Evolutionary conservation across 768 basidiomycete genomes (phyloP), one percentile per base, ranked within the genome.

Genomic region (Pleurotus pulmonarius): DNA sequence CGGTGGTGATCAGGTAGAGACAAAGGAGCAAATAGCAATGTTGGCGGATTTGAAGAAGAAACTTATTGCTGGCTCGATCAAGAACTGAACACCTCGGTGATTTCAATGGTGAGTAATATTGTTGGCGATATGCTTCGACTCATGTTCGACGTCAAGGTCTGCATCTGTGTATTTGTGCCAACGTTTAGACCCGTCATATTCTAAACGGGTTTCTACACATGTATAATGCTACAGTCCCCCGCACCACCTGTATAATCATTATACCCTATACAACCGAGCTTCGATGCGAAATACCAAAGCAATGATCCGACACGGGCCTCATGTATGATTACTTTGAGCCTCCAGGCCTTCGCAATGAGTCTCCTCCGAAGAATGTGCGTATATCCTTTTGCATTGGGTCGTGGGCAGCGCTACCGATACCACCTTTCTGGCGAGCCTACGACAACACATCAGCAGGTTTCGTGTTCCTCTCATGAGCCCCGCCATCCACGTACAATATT

Each of bases 361-460:
- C 49, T 59, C 79, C 76, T 39, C 79, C 77, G 61, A 93, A 90
- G 75, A 92, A 93, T 2, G 79, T 76, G 18, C 88, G 79, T 46
- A 94, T 87, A 64, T 87, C 83, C 59, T 80, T 76, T 66, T 95
- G 92, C 57, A 82, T 82, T 26, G 85, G 83, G 64, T 94, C 92
- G 64, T 87, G 79, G 1, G 86, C 81, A 11, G 79, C 67, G 46
- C 82, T 85, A 5, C 89, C 86, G 46, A 91, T 86, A 1, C 92
- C 90, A 2, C 89, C 90, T 58, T 78, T 82, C 67, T 94, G 91
- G 3, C 91, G 83, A 51, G 66, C 65, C 71, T 73, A 56, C 22
- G 44, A 18, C 20, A 16, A 39, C 45, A 3, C 29, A 34, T 34
- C 7, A 34, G 29, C 9, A 0, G 8, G 9, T 34, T n/a, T 26